Conservation (phyloP, 2,329 filamentous ascomycete species). For the Xenoacremonium recifei region DNA sequence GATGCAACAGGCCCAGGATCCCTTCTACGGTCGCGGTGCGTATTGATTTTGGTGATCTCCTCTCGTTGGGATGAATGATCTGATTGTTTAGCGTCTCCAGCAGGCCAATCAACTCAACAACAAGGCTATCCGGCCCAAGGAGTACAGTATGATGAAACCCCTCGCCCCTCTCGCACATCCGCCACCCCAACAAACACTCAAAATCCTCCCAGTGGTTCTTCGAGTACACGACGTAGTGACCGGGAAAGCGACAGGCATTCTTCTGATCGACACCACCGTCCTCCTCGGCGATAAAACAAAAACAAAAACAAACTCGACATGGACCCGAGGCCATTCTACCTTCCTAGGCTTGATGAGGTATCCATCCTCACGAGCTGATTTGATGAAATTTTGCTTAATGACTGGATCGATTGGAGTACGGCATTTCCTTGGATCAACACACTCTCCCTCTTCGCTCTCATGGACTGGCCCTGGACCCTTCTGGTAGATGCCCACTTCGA, state of each 20-base stretch:
- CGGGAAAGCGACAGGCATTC: conserved; percentile 41
- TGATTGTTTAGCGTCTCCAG: conserved; percentile 54
- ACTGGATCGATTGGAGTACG: conserved; percentile 26
- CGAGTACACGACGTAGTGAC: conserved; percentile 40
- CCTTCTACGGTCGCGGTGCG: conserved; percentile 61
- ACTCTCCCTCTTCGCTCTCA: conserved; percentile 23
- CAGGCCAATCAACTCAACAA: conserved; percentile 39
- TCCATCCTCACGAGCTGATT: conserved; percentile 24
- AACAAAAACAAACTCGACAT: no score
- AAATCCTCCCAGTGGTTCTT: conserved; percentile 35
- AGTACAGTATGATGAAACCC: conserved; percentile 52
- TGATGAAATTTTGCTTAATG: conserved; percentile 31
- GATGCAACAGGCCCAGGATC: conserved; percentile 47
- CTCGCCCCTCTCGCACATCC: conserved; percentile 37
- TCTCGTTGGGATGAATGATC: conserved; percentile 25
- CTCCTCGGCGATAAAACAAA: conserved; percentile 36
- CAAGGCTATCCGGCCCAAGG: conserved; percentile 43
- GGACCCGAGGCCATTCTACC: conserved; percentile 17
- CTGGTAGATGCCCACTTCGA: conserved; percentile 22
- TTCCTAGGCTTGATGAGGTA: conserved; percentile 20
- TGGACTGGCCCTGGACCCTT: conserved; percentile 23
- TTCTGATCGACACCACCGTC: conserved; percentile 38
- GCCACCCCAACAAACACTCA: conserved; percentile 38
- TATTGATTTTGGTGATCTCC: conserved; percentile 35
- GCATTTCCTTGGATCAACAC: conserved; percentile 26